Evolutionary conservation across 2,329 filamentous ascomycete species (phyloP).

Genomic region (Colletotrichum spinosum): DNA sequence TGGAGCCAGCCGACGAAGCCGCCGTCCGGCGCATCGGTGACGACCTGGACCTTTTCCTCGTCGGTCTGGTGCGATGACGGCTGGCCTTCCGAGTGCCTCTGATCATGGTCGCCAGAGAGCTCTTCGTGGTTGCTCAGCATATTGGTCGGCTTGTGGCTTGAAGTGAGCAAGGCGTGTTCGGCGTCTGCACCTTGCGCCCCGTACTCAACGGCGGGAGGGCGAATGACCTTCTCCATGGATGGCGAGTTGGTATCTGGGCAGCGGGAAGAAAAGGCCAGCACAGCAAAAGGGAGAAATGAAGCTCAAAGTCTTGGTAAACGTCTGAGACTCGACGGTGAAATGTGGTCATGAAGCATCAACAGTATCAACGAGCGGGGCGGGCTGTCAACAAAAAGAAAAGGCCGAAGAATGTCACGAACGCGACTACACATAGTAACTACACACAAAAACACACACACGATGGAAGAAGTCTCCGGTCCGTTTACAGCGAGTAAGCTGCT

Average conservation of each 20-base stretch:
- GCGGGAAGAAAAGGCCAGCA: not conserved
- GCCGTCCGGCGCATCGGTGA: slow-evolving; percentile 24
- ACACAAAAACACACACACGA: not conserved
- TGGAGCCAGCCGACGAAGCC: slow-evolving; percentile 49
- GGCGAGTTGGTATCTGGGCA: not conserved
- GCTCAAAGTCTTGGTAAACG: too few relatives aligned
- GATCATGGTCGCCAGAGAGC: not conserved
- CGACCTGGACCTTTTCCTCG: slow-evolving; percentile 7
- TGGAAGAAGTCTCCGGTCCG: slow-evolving; percentile 18
- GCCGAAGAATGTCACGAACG: not conserved
- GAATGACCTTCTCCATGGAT: slow-evolving; percentile 11
- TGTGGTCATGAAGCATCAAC: not conserved
- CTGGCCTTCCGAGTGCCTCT: not conserved
- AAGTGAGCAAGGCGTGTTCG: not conserved
- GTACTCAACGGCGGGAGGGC: not conserved
- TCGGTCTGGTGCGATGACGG: slow-evolving; percentile 5
- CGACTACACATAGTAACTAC: too few relatives aligned
- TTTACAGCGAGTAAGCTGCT: slow-evolving; percentile 10
- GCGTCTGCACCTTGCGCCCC: not conserved
- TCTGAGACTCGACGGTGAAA: not conserved
- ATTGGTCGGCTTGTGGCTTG: slow-evolving; percentile 8
- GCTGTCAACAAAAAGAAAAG: not conserved
- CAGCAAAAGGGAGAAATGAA: too few relatives aligned
- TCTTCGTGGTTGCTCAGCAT: slow-evolving; percentile 16
- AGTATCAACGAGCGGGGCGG: not conserved